phyloP scores from a whole-genome alignment of 495 filamentous ascomycete species.

The Podospora conica region DNA sequence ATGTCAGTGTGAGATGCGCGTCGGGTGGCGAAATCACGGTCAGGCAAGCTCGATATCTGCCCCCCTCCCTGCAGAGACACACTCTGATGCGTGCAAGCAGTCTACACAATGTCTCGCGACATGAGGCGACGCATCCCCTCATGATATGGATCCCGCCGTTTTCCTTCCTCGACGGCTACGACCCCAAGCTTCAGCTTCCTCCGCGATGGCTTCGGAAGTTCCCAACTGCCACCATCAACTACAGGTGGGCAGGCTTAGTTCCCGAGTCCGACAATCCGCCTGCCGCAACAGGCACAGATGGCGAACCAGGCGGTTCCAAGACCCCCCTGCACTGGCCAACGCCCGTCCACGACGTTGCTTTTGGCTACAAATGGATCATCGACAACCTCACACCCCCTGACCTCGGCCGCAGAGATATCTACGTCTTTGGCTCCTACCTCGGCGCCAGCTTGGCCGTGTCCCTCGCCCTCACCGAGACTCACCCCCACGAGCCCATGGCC shows the following conservation, averaged over 20 bases:
- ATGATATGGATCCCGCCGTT: conserved; percentile 35
- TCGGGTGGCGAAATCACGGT: not conserved
- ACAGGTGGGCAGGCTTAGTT: conserved; percentile 29
- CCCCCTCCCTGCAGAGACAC: not conserved
- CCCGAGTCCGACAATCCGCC: not conserved
- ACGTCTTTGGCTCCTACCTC: conserved; percentile 46
- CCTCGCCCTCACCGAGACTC: conserved; percentile 44
- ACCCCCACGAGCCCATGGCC: conserved; percentile 27
- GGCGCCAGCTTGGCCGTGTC: conserved; percentile 44
- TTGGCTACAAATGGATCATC: conserved; percentile 41
- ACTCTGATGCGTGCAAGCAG: not conserved
- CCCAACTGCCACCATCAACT: conserved; percentile 38
- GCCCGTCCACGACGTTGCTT: conserved; percentile 43
- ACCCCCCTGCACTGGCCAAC: conserved; percentile 37
- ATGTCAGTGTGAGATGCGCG: not conserved
- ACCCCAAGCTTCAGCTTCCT: conserved; percentile 3
- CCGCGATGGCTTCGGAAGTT: conserved; percentile 29
- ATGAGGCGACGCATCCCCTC: conserved; percentile 17
- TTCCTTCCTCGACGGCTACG: conserved; percentile 6
- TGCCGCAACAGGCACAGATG: not conserved
- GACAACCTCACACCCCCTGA: conserved; percentile 26
- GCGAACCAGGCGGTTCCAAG: not conserved
- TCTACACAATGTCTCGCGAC: conserved; percentile 5
- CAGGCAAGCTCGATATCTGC: not conserved
- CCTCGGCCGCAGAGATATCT: conserved; percentile 30